These are phyloP conservation scores for Pseudocercospora crystallina DNA, from an alignment of 2,329 filamentous ascomycete species.

Conservation along the genomic window DNA sequence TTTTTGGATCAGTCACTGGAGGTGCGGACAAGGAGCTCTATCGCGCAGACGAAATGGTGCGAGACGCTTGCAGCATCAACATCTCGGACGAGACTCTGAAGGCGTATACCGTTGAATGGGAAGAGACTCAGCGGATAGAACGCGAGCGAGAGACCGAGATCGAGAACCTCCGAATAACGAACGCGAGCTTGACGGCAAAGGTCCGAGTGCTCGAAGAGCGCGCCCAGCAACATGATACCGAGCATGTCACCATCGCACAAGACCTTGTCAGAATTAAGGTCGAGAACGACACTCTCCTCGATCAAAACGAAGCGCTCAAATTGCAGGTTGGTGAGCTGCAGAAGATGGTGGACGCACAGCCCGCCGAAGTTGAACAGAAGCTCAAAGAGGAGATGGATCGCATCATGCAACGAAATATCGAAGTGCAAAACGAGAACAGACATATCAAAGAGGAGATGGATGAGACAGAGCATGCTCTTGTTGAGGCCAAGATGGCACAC, in stretches of 20 bases:
- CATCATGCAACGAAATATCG: constrained; percentile 86
- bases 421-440: constrained; percentile 91
- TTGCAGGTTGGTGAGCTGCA: constrained; percentile 83
- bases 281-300: constrained; percentile 83
- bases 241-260: constrained; percentile 87
- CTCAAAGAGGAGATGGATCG: constrained; percentile 84
- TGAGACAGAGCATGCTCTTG: constrained; percentile 88
- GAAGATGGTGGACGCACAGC: constrained; percentile 84
- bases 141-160: constrained; percentile 81
- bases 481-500: constrained; percentile 90
- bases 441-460: constrained; percentile 83
- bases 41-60: constrained; percentile 86
- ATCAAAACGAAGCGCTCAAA: constrained; percentile 84
- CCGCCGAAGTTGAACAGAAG: constrained; percentile 74
- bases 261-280: constrained; percentile 91
- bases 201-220: constrained; percentile 86
- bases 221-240: constrained; percentile 81
- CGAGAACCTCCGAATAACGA: constrained; percentile 67
- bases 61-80: constrained; percentile 85
- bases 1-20: constrained; percentile 91
- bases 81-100: constrained; percentile 81
- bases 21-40: constrained; percentile 94
- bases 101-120: constrained; percentile 82
- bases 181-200: constrained; percentile 66
- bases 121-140: constrained; percentile 80